Conservation (phyloP, 306 rosid genomes). For the Malus orientalis region DNA sequence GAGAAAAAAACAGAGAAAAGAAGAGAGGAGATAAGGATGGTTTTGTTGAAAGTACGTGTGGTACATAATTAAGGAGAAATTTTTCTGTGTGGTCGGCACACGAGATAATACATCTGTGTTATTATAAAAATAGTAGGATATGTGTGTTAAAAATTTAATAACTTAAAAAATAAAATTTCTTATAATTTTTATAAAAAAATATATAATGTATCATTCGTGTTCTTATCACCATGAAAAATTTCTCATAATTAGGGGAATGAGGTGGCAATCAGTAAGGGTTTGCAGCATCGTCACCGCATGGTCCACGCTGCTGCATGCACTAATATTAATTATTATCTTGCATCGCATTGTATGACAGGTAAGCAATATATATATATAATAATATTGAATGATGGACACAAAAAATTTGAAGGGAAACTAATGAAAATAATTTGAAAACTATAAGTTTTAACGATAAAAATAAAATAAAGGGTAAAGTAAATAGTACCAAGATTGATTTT, state of each 20-base stretch:
- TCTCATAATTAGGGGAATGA: neutral
- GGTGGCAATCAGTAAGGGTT: slow-evolving; percentile 14
- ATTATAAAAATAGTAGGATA: rapidly evolving
- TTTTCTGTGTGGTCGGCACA: too few relatives aligned
- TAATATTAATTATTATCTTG: neutral
- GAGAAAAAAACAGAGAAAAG: neutral
- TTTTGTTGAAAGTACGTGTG: neutral
- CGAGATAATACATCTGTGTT: rapidly evolving
- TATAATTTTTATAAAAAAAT: too few relatives aligned
- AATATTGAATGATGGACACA: too few relatives aligned
- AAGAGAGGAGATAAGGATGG: neutral
- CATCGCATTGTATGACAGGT: neutral
- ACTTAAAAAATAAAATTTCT: too few relatives aligned
- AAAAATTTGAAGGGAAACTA: too few relatives aligned
- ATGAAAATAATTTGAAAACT: too few relatives aligned
- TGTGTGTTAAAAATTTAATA: too few relatives aligned
- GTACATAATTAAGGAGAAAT: neutral
- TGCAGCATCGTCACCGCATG: neutral
- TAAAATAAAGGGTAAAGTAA: too few relatives aligned
- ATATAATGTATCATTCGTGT: rapidly evolving
- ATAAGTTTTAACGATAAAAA: too few relatives aligned
- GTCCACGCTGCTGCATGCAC: neutral
- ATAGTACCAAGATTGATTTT: too few relatives aligned
- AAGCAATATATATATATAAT: neutral
- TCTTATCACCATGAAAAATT: rapidly evolving